Conservation (phyloP, 1,139 yeast genomes). For the Saccharomycopsis hybrid region DNA sequence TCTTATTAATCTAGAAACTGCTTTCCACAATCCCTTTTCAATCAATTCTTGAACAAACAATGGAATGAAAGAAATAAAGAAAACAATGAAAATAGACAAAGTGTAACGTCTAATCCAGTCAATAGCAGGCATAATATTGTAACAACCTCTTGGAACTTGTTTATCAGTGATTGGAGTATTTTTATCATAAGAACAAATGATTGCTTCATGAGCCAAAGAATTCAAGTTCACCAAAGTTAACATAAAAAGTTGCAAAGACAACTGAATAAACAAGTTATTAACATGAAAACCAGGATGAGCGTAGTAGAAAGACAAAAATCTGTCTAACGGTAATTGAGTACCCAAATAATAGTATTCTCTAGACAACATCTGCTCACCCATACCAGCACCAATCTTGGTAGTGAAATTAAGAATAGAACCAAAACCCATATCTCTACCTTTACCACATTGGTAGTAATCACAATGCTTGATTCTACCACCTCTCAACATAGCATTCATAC, state of each 20-base stretch:
- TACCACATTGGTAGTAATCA: conserved; percentile 99
- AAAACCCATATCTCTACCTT: conserved; percentile 99
- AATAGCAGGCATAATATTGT: conserved; percentile 81
- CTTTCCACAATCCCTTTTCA: conserved; percentile 97
- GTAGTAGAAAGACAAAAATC: conserved; percentile 95
- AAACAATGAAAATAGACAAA: conserved; percentile 94
- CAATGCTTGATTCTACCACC: conserved; percentile 99
- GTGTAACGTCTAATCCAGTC: conserved; percentile 98
- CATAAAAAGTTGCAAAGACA: conserved; percentile 90
- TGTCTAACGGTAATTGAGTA: conserved; percentile 93
- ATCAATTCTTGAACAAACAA: conserved; percentile 93
- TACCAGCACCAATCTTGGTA: conserved; percentile 99
- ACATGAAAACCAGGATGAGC: conserved; percentile 99
- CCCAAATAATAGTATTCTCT: conserved; percentile 97
- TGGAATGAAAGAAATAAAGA: conserved; percentile 95
- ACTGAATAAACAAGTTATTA: conserved; percentile 90
- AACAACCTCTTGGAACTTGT: conserved; percentile 86
- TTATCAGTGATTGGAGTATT: conserved; percentile 83
- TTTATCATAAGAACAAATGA: conserved; percentile 76
- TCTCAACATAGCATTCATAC: conserved; percentile 95
- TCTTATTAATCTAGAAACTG: conserved; percentile 83
- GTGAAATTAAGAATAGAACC: conserved; percentile 98
- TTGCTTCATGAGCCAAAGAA: conserved; percentile 84
- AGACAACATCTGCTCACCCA: conserved; percentile 99
- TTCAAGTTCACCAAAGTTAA: conserved; percentile 88